Conservation (phyloP, 2,329 filamentous ascomycete species). For the Xylaria arbuscula region DNA sequence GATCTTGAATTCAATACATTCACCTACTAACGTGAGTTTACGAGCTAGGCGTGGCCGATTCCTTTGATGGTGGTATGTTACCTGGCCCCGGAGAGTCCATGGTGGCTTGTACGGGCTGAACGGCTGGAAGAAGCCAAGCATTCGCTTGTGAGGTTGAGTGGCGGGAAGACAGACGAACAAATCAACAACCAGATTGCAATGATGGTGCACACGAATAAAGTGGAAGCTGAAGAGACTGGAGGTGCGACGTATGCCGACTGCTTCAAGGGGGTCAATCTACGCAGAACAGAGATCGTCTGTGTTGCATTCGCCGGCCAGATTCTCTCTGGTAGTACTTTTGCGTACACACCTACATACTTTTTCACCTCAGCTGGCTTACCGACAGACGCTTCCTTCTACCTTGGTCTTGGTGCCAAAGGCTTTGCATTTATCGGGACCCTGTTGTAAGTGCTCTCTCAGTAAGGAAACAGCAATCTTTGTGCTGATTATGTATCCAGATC, state of each 20-base stretch:
- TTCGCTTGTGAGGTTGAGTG: conserved; percentile 52
- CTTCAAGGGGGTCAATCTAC: conserved; percentile 58
- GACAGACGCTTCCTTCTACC: conserved; percentile 48
- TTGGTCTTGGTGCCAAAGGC: conserved; percentile 51
- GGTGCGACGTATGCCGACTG: conserved; percentile 60
- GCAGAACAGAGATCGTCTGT: conserved; percentile 58
- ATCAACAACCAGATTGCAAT: conserved; percentile 56
- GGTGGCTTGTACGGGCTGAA: conserved; percentile 57
- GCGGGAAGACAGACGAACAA: conserved; percentile 48
- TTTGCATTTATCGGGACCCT: conserved; percentile 55
- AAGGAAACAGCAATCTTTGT: neutral
- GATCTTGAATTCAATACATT: neutral
- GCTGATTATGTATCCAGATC: conserved; percentile 49
- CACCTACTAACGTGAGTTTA: neutral
- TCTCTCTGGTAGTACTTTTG: conserved; percentile 52
- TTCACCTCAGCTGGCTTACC: conserved; percentile 53
- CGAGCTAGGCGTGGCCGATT: conserved; percentile 52
- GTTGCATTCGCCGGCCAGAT: conserved; percentile 52
- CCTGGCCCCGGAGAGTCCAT: conserved; percentile 61
- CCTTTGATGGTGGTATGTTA: conserved; percentile 54
- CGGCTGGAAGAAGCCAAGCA: conserved; percentile 52
- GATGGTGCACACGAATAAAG: conserved; percentile 58
- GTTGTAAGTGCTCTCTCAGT: conserved; percentile 45
- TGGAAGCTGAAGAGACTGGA: conserved; percentile 54
- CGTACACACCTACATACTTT: conserved; percentile 55